Evolutionary conservation across 225 moss, liverwort and hornwort genomes (phyloP).

Genomic region (Pleurozium schreberi): DNA sequence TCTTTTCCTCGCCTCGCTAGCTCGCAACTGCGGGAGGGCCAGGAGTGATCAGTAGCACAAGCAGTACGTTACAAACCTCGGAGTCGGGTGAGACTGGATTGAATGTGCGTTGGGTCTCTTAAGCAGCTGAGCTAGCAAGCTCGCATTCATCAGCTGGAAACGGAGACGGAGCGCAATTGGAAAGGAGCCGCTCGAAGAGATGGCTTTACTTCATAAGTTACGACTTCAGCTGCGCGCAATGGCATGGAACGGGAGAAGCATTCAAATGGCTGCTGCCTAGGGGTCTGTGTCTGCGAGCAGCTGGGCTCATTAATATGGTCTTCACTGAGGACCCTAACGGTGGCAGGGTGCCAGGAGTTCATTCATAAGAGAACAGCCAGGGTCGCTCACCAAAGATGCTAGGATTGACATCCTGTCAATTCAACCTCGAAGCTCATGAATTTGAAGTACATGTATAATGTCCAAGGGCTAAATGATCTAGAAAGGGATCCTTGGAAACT

Average conservation of each 20-base stretch:
- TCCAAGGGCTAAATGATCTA: background rate
- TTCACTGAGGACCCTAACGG: background rate
- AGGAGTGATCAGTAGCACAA: background rate
- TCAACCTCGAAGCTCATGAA: background rate
- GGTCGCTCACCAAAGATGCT: background rate
- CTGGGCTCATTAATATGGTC: constrained; percentile 7
- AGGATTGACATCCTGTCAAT: too few relatives aligned
- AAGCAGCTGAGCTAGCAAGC: too few relatives aligned
- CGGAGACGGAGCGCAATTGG: background rate
- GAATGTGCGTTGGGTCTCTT: too few relatives aligned
- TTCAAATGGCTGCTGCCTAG: background rate
- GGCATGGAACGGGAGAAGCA: too few relatives aligned
- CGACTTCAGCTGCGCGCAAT: too few relatives aligned
- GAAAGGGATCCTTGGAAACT: rapidly evolving
- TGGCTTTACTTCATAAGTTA: too few relatives aligned
- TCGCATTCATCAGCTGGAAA: background rate
- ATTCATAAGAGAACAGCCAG: background rate
- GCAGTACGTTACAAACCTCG: background rate
- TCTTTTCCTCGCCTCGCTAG: background rate
- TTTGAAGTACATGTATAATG: background rate
- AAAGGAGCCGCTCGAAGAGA: background rate
- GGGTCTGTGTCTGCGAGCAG: background rate
- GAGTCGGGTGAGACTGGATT: too few relatives aligned
- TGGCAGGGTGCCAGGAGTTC: background rate
- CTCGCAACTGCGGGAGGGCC: background rate